Evolutionary conservation across 2,329 filamentous ascomycete genomes (phyloP).

Genomic region (Pyrenochaeta sp.): DNA sequence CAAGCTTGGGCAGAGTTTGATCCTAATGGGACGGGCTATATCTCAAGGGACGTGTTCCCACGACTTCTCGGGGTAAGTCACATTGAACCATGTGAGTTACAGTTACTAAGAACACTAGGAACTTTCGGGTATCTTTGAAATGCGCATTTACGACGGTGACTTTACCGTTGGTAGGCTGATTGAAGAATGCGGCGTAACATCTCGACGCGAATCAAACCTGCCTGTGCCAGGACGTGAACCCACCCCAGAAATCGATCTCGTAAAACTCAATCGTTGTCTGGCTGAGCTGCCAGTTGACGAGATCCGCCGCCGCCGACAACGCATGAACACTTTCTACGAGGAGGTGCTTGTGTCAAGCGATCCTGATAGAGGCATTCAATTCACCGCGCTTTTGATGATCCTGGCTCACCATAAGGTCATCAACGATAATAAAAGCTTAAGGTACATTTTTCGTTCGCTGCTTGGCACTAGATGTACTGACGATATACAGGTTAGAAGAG

Average conservation of each 20-base stretch:
- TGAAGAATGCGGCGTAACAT: slow-evolving; percentile 77
- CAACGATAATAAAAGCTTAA: slow-evolving; percentile 93
- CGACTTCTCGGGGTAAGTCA: slow-evolving; percentile 76
- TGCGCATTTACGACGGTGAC: slow-evolving; percentile 93
- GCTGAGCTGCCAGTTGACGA: slow-evolving; percentile 75
- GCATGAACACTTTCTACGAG: slow-evolving; percentile 95
- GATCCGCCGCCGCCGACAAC: slow-evolving; percentile 77
- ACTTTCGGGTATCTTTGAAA: slow-evolving; percentile 93
- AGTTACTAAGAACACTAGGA: slow-evolving; percentile 58
- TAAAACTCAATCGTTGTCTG: slow-evolving; percentile 77
- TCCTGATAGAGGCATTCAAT: slow-evolving; percentile 86
- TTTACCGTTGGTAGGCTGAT: slow-evolving; percentile 87
- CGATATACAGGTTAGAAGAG: slow-evolving; percentile 76
- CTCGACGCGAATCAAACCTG: slow-evolving; percentile 58
- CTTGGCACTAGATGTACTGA: background rate
- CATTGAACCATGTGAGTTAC: background rate
- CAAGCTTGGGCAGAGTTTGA: slow-evolving; percentile 98
- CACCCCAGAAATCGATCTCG: slow-evolving; percentile 69
- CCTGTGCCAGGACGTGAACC: slow-evolving; percentile 53
- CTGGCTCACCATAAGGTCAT: slow-evolving; percentile 99
- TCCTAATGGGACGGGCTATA: slow-evolving; percentile 88
- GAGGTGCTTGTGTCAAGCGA: slow-evolving; percentile 95
- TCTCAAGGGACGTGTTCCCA: slow-evolving; percentile 88
- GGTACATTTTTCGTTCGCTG: slow-evolving; percentile 56
- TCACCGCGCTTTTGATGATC: slow-evolving; percentile 92